phyloP scores from a whole-genome alignment of 2,329 filamentous ascomycete species.

The Fusarium nodosum region DNA sequence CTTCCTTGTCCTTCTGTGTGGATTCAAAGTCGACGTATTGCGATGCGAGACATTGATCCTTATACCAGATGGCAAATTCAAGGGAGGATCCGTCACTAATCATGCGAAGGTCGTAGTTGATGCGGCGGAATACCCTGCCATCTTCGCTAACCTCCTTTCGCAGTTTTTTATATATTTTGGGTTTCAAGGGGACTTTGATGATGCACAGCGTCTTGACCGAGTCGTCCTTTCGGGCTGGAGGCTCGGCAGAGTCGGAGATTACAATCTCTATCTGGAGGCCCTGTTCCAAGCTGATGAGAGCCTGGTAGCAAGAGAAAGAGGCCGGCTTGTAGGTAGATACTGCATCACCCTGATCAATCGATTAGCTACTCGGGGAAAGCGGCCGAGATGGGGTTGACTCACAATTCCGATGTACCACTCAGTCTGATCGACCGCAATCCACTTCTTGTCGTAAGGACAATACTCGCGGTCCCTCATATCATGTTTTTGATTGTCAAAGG shows the following conservation, averaged over 20 bases:
- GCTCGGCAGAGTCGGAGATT: conserved; percentile 11
- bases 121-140: conserved; percentile 16
- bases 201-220: conserved; percentile 39
- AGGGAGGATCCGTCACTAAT: conserved; percentile 43
- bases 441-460: conserved; percentile 36
- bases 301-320: conserved; percentile 22
- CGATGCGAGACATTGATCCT: conserved; percentile 38
- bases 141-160: conserved; percentile 32
- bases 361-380: background rate
- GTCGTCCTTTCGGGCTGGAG: conserved; percentile 18
- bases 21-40: conserved; percentile 46
- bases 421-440: conserved; percentile 46
- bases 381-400: background rate
- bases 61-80: conserved; percentile 45
- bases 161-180: conserved; percentile 32
- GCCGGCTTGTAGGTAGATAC: conserved; percentile 28
- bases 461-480: conserved; percentile 28
- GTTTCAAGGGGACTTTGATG: conserved; percentile 29
- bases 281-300: background rate
- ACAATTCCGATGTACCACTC: conserved; percentile 52
- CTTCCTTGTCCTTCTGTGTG: background rate
- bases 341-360: conserved; percentile 22
- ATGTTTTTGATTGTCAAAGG: conserved; percentile 39
- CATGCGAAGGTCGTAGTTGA: conserved; percentile 47
- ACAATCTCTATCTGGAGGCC: conserved; percentile 31